Conservation (phyloP, 2,329 filamentous ascomycete species). For the Tolypocladium cylindrosporum region DNA sequence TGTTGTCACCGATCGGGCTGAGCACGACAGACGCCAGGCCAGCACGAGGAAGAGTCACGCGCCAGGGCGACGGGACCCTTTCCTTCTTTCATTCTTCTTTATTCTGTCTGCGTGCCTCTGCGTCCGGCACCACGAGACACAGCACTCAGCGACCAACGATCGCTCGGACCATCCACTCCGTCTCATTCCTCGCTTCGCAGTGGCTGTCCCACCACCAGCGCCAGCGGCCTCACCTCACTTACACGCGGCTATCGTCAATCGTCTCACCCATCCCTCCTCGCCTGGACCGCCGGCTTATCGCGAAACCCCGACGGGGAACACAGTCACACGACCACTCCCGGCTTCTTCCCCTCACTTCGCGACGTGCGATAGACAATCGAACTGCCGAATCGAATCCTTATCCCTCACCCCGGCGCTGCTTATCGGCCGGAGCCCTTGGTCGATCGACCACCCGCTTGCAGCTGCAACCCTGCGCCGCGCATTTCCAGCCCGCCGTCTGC, state of each 20-base stretch:
- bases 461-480: not conserved
- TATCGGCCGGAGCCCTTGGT: conserved; percentile 2
- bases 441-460: not conserved
- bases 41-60: conserved; percentile 3
- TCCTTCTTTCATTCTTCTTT: no score
- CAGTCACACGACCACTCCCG: not conserved
- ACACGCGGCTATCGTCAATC: not conserved
- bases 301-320: not conserved
- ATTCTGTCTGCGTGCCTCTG: not conserved
- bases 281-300: not conserved
- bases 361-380: not conserved
- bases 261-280: not conserved
- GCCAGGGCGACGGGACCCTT: not conserved
- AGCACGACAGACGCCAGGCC: conserved; percentile 1
- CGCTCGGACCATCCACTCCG: not conserved
- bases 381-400: not conserved
- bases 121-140: not conserved
- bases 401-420: not conserved
- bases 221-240: not conserved
- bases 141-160: not conserved
- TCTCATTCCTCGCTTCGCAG: not conserved
- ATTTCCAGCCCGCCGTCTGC: not conserved
- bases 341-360: not conserved
- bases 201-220: not conserved
- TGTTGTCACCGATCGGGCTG: not conserved